These are phyloP conservation scores for Adansonia rubrostipa DNA, from an alignment of 441 rosid species.

Conservation along the genomic window DNA sequence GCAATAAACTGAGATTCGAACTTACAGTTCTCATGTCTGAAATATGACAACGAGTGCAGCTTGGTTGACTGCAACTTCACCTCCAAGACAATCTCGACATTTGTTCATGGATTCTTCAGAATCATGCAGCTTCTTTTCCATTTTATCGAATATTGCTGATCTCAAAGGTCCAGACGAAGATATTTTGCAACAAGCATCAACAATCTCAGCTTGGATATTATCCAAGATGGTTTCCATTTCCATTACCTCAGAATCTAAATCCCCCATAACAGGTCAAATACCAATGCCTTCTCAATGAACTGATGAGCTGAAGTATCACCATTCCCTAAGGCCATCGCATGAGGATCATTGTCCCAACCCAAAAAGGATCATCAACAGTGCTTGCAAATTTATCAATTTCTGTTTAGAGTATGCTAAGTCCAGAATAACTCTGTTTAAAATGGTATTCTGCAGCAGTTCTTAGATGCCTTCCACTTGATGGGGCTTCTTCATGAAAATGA, in stretches of 20 bases:
- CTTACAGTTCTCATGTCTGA: conserved; percentile 67
- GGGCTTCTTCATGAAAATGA: conserved; percentile 27
- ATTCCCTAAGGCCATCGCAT: conserved; percentile 45
- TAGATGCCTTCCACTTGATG: conserved; percentile 37
- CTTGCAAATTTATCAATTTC: conserved; percentile 69
- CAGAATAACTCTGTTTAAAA: conserved; percentile 50
- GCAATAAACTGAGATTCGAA: conserved; percentile 10
- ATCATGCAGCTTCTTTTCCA: conserved; percentile 65
- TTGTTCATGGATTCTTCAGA: conserved; percentile 68
- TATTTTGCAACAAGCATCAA: conserved; percentile 63
- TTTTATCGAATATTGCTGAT: conserved; percentile 29
- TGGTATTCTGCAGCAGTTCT: conserved; percentile 43
- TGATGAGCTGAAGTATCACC: conserved; percentile 41
- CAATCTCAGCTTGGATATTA: conserved; percentile 62
- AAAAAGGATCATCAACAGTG: conserved; percentile 75
- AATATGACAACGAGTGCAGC: conserved; percentile 61
- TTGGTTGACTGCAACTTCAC: conserved; percentile 68
- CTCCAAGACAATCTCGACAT: conserved; percentile 63
- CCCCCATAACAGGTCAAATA: conserved; percentile 67
- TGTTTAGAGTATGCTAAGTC: conserved; percentile 59
- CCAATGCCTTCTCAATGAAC: conserved; percentile 71
- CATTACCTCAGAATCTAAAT: conserved; percentile 79
- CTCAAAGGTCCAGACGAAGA: conserved; percentile 57
- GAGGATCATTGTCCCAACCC: conserved; percentile 66
- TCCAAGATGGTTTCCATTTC: conserved; percentile 74